phyloP scores from a whole-genome alignment of 2,329 filamentous ascomycete genomes.

The Nakataea oryzae region DNA sequence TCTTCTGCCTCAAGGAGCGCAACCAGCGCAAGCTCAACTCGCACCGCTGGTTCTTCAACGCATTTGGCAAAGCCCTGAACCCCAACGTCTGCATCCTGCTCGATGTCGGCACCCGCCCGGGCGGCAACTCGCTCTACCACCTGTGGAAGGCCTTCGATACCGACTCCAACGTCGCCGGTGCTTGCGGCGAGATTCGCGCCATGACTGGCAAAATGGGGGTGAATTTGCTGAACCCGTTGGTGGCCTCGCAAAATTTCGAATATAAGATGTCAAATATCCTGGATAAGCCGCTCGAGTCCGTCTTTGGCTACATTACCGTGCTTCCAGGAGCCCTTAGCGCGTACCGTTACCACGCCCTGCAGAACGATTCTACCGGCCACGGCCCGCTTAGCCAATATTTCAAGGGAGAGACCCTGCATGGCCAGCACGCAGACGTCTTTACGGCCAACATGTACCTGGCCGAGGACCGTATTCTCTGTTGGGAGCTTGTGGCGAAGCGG shows the following conservation, averaged over 20 bases:
- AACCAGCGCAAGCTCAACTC: slow-evolving; percentile 98
- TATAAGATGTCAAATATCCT: slow-evolving; percentile 99
- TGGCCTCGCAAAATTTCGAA: slow-evolving; percentile 97
- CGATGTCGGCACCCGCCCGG: slow-evolving; percentile 90
- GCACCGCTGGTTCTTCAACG: slow-evolving; percentile 99
- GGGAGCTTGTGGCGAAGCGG: slow-evolving; percentile 92
- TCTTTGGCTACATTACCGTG: slow-evolving; percentile 97
- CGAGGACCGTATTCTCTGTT: slow-evolving; percentile 82
- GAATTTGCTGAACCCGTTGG: slow-evolving; percentile 83
- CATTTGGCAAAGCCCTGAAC: slow-evolving; percentile 83
- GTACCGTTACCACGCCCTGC: slow-evolving; percentile 89
- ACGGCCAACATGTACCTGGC: slow-evolving; percentile 91
- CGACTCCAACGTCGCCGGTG: slow-evolving; percentile 93
- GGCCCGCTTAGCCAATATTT: slow-evolving; percentile 97
- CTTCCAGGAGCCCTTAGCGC: slow-evolving; percentile 89
- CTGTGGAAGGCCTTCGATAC: slow-evolving; percentile 98
- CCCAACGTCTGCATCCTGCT: slow-evolving; percentile 96
- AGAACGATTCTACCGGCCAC: slow-evolving; percentile 93
- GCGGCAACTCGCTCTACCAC: slow-evolving; percentile 85
- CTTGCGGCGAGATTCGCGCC: slow-evolving; percentile 94
- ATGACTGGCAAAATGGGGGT: slow-evolving; percentile 81
- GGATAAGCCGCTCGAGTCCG: slow-evolving; percentile 92
- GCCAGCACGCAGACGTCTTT: slow-evolving; percentile 59
- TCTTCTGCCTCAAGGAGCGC: slow-evolving; percentile 97
- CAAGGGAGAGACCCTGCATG: slow-evolving; percentile 95